phyloP scores from a whole-genome alignment of 2,329 filamentous ascomycete species.

The Pseudogymnoascus sp. region DNA sequence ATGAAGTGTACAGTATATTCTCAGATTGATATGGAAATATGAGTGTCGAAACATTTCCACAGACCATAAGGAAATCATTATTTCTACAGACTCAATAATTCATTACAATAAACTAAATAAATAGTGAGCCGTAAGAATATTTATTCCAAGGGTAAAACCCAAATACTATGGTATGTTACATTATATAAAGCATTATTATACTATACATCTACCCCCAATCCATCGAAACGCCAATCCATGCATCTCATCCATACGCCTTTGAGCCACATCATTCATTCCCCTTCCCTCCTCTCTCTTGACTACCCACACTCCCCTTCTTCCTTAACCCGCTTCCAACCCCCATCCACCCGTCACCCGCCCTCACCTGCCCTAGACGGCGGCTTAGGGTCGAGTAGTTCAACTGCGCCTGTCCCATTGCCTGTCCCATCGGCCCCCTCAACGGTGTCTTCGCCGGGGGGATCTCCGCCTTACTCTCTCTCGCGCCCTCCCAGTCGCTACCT shows the following conservation, averaged over 20 bases:
- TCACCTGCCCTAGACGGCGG: constrained; percentile 25
- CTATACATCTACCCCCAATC: neutral
- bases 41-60: neutral
- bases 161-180: neutral
- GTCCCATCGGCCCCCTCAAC: constrained; percentile 22
- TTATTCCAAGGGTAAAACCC: neutral
- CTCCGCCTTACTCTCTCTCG: constrained; percentile 17
- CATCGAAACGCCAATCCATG: neutral
- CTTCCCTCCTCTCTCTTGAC: neutral
- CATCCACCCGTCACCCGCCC: constrained; percentile 24
- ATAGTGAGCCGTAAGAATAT: neutral
- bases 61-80: neutral
- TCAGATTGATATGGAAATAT: neutral
- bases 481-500: constrained; percentile 23
- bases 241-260: neutral
- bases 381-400: constrained; percentile 25
- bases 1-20: neutral
- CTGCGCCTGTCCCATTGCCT: constrained; percentile 16
- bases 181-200: neutral
- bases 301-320: constrained; percentile 21
- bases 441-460: constrained; percentile 14
- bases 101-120: neutral
- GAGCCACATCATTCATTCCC: neutral
- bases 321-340: constrained; percentile 25
- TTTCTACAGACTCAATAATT: neutral